A percentile compares a stretch with the other conserved stretches of the same genome.
These are phyloP conservation scores for Trypanosoma boissoni DNA, from an alignment of 208 protist genomes.

Conservation along the genomic window DNA sequence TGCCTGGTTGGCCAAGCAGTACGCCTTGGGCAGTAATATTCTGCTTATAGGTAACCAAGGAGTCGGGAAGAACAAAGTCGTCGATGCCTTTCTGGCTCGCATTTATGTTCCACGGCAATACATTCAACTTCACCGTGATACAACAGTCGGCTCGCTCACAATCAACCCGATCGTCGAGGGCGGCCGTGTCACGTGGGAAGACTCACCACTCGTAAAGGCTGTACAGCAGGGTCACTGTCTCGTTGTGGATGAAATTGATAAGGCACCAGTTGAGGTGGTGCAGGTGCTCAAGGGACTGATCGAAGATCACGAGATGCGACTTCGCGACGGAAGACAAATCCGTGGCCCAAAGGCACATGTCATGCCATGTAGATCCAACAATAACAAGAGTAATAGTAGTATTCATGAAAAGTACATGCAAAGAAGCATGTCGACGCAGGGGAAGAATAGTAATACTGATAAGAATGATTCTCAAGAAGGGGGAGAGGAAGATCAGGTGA, in stretches of 20 bases:
- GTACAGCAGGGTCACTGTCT: slow-evolving; percentile 89
- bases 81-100: slow-evolving; percentile 90
- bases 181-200: slow-evolving; percentile 88
- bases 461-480: slow-evolving; percentile 1
- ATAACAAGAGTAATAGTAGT: slow-evolving; percentile 1
- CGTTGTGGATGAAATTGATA: slow-evolving; percentile 96
- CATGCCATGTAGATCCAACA: background rate
- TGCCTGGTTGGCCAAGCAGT: slow-evolving; percentile 87
- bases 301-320: slow-evolving; percentile 84
- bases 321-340: slow-evolving; percentile 79
- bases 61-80: slow-evolving; percentile 96
- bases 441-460: slow-evolving; percentile 8
- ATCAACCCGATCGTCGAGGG: slow-evolving; percentile 83
- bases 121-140: slow-evolving; percentile 95
- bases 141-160: slow-evolving; percentile 90
- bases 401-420: background rate
- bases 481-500: too few species aligned
- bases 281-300: slow-evolving; percentile 87
- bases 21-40: slow-evolving; percentile 72
- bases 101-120: slow-evolving; percentile 91
- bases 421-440: too few species aligned
- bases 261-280: slow-evolving; percentile 92
- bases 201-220: slow-evolving; percentile 93
- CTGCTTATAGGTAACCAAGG: slow-evolving; percentile 95
- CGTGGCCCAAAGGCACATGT: slow-evolving; percentile 29